Conservation (phyloP, 495 filamentous ascomycete species). For the Trypethelium eluteriae region DNA sequence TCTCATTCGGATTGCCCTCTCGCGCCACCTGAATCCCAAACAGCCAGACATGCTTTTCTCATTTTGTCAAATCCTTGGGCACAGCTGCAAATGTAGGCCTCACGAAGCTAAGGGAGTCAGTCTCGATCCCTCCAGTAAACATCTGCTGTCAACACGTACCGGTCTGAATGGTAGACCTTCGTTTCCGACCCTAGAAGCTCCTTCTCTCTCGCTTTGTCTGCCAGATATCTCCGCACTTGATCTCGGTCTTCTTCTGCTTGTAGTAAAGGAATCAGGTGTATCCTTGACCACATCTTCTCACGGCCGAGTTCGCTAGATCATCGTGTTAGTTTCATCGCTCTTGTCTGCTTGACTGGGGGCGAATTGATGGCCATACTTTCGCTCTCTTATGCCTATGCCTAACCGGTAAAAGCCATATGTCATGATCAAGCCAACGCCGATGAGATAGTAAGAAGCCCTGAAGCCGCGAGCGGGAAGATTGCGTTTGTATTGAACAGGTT, state of each 20-base stretch:
- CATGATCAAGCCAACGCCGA: constrained; percentile 67
- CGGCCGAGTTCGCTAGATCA: constrained; percentile 72
- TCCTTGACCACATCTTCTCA: constrained; percentile 95
- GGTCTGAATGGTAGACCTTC: constrained; percentile 77
- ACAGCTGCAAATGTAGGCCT: constrained; percentile 61
- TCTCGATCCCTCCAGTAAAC: background rate
- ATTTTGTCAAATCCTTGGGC: constrained; percentile 49
- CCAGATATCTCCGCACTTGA: constrained; percentile 73
- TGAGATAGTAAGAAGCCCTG: constrained; percentile 67
- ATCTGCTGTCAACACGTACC: constrained; percentile 48
- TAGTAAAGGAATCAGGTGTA: constrained; percentile 83
- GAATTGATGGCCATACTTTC: constrained; percentile 56
- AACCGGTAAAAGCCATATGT: constrained; percentile 81
- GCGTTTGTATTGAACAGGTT: constrained; percentile 93
- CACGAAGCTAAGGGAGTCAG: constrained; percentile 49
- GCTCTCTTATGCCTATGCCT: constrained; percentile 70
- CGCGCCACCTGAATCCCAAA: background rate
- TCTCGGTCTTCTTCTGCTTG: constrained; percentile 96
- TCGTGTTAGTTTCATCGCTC: constrained; percentile 2
- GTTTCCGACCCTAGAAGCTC: constrained; percentile 73
- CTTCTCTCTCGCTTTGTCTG: constrained; percentile 83
- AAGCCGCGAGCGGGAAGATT: constrained; percentile 91
- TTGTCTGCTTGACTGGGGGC: background rate
- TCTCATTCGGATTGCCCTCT: no score
- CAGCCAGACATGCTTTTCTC: constrained; percentile 12